phyloP scores from a whole-genome alignment of 225 moss, liverwort and hornwort species.

The Physcomitrium patens region DNA sequence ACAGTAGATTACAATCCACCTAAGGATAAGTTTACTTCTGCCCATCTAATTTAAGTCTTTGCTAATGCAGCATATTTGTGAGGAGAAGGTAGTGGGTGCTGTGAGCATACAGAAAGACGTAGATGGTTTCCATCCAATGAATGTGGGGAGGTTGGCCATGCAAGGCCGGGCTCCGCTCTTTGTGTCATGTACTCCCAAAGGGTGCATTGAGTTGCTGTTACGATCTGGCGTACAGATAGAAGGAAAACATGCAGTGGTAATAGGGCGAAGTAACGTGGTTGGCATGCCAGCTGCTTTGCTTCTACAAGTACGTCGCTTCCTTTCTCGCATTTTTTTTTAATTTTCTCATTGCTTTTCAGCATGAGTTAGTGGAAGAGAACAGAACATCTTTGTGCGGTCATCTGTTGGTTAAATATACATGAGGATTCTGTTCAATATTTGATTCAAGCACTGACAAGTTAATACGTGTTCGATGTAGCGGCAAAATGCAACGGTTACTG shows the following conservation, averaged over 20 bases:
- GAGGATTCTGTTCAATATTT: neutral
- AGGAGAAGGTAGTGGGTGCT: slow-evolving; percentile 77
- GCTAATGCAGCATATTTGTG: slow-evolving; percentile 74
- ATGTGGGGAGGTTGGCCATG: slow-evolving; percentile 83
- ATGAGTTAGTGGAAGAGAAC: neutral
- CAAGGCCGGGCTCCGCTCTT: slow-evolving; percentile 83
- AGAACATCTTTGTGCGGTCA: neutral
- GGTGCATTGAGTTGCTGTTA: slow-evolving; percentile 85
- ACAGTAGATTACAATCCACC: neutral
- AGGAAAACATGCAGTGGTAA: slow-evolving; percentile 87
- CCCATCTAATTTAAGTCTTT: slow-evolving; percentile 8
- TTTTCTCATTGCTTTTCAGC: neutral
- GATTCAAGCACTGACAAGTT: slow-evolving; percentile 18
- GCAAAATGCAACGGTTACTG: slow-evolving; percentile 88
- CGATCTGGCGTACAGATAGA: slow-evolving; percentile 82
- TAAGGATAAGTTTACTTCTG: neutral
- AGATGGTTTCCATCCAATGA: slow-evolving; percentile 93
- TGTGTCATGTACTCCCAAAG: slow-evolving; percentile 86
- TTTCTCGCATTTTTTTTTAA: neutral
- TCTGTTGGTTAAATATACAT: neutral
- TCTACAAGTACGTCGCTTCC: slow-evolving; percentile 68
- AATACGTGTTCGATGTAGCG: slow-evolving; percentile 40
- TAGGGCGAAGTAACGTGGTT: slow-evolving; percentile 93
- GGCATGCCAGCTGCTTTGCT: slow-evolving; percentile 92
- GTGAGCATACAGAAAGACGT: slow-evolving; percentile 89